Percentiles rank a stretch among this genome's conserved stretches.
These are phyloP conservation scores for Aspergillus fischeri DNA, from an alignment of 2,329 filamentous ascomycete genomes.

Conservation along the genomic window DNA sequence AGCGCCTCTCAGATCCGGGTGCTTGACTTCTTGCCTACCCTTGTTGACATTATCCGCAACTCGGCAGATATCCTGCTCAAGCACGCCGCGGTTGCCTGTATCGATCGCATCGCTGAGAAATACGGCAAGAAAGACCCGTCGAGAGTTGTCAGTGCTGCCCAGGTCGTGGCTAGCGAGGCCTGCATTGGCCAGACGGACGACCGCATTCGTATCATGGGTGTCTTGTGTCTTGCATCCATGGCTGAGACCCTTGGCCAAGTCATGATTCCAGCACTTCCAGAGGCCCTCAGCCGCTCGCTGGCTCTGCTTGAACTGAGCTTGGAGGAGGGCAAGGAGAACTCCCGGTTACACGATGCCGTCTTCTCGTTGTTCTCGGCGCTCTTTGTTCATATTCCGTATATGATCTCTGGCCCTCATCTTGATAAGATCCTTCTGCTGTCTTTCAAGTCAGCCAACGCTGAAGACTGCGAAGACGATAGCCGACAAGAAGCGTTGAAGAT, in stretches of 20 bases:
- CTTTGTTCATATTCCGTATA: constrained; percentile 80
- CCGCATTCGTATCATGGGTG: constrained; percentile 73
- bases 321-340: constrained; percentile 48
- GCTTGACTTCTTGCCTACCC: constrained; percentile 72
- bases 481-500: constrained; percentile 67
- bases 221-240: constrained; percentile 83
- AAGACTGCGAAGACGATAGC: constrained; percentile 60
- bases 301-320: constrained; percentile 66
- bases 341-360: constrained; percentile 72
- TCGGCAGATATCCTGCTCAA: constrained; percentile 71
- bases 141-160: constrained; percentile 69
- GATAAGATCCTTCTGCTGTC: constrained; percentile 69
- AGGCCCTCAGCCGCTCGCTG: constrained; percentile 68
- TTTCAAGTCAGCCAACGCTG: constrained; percentile 63
- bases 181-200: constrained; percentile 72
- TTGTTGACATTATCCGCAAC: constrained; percentile 71
- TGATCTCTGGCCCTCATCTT: constrained; percentile 73
- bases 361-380: constrained; percentile 77
- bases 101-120: constrained; percentile 89
- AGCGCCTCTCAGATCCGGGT: constrained; percentile 64
- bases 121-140: constrained; percentile 89
- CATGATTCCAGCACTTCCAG: constrained; percentile 77
- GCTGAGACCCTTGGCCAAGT: constrained; percentile 83
- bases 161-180: constrained; percentile 69
- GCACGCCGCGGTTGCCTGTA: constrained; percentile 79